phyloP scores from a whole-genome alignment of 2,329 filamentous ascomycete species.

The Sordariomycetes sp. region DNA sequence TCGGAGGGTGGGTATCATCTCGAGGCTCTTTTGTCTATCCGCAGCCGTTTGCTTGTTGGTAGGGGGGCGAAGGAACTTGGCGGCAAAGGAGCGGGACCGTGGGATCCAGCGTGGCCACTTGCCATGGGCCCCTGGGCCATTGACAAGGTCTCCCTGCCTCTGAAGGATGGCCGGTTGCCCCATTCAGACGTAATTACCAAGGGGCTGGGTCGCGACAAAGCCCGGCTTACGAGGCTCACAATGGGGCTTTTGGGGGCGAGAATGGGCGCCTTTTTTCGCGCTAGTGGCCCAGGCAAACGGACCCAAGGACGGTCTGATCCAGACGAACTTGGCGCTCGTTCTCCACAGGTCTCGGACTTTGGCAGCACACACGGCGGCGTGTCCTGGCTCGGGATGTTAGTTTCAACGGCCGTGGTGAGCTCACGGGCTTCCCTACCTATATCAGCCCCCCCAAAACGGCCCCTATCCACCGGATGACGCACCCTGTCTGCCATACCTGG shows the following conservation, averaged over 20 bases:
- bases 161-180: not conserved
- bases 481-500: not conserved
- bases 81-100: not conserved
- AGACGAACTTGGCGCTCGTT: too few relatives aligned
- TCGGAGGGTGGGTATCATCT: not conserved
- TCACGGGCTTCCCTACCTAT: not conserved
- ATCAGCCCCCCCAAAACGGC: not conserved
- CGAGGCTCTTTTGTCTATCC: not conserved
- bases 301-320: too few relatives aligned
- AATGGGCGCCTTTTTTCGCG: not conserved
- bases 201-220: not conserved
- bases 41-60: not conserved
- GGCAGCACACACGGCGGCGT: too few relatives aligned
- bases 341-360: too few relatives aligned
- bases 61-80: not conserved
- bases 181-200: not conserved
- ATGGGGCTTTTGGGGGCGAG: not conserved
- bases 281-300: not conserved
- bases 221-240: not conserved
- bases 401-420: not conserved
- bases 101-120: not conserved
- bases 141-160: not conserved
- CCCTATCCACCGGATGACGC: not conserved
- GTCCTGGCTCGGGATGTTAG: too few relatives aligned
- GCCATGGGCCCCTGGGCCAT: not conserved